Evolutionary conservation across 2,329 filamentous ascomycete species (phyloP).

Genomic region (Stagonosporopsis chrysanthemi): DNA sequence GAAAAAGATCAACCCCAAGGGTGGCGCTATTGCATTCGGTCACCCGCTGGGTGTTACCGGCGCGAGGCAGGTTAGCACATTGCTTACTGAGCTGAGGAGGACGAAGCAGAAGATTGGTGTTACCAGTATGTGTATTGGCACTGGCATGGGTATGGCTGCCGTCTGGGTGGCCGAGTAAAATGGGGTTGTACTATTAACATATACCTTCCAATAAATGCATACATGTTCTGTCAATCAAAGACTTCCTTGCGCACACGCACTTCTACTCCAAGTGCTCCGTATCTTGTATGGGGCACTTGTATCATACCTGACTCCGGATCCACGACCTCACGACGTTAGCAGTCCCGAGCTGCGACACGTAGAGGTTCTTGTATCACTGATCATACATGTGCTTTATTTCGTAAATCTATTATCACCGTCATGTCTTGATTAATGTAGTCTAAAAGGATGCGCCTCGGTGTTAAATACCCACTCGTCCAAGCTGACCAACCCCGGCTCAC

Average conservation of each 20-base stretch:
- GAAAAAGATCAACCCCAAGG: constrained; percentile 96
- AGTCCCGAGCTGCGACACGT: too few species aligned
- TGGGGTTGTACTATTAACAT: neutral
- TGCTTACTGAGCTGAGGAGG: constrained; percentile 87
- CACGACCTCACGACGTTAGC: too few species aligned
- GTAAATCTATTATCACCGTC: too few species aligned
- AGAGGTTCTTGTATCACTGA: too few species aligned
- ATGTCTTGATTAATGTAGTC: constrained; percentile 4
- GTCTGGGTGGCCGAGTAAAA: constrained; percentile 95
- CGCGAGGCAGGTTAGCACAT: constrained; percentile 88
- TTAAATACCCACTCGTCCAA: constrained; percentile 69
- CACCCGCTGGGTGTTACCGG: constrained; percentile 96
- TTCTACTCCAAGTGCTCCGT: too few species aligned
- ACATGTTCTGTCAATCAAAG: neutral
- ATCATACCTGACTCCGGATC: too few species aligned
- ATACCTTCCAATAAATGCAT: neutral
- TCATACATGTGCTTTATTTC: too few species aligned
- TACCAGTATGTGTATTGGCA: constrained; percentile 96
- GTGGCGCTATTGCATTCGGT: constrained; percentile 93
- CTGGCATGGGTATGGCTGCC: constrained; percentile 95
- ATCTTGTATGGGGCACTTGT: too few species aligned
- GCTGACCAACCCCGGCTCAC: constrained; percentile 62
- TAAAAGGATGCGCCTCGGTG: constrained; percentile 52
- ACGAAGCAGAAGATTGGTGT: constrained; percentile 86
- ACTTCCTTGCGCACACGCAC: neutral